phyloP scores from a whole-genome alignment of 257 asterid genomes.

The Solanum lignicaule region DNA sequence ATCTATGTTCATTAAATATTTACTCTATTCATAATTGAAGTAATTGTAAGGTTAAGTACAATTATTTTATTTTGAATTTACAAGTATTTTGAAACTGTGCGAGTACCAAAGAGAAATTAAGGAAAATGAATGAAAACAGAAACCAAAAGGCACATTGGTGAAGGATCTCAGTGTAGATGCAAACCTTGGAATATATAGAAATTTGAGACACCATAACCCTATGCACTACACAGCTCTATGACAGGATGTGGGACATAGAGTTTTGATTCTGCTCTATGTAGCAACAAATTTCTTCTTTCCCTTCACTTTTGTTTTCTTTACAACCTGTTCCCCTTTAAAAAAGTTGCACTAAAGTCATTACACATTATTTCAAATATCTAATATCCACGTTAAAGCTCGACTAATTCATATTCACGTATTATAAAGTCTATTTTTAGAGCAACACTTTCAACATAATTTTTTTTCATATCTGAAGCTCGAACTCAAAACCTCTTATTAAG shows the following conservation, averaged over 20 bases:
- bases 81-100: background rate
- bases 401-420: no score
- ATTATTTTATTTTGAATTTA: no score
- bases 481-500: background rate
- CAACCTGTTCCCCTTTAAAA: constrained; percentile 27
- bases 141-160: background rate
- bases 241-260: background rate
- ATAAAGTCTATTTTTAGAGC: no score
- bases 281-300: constrained; percentile 27
- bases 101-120: no score
- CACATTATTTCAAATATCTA: background rate
- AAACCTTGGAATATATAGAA: background rate
- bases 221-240: background rate
- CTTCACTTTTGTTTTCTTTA: constrained; percentile 29
- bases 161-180: background rate
- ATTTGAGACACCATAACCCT: background rate
- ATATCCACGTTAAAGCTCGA: accelerated
- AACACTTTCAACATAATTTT: accelerated
- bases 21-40: no score
- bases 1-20: no score
- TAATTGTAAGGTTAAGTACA: no score
- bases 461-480: no score
- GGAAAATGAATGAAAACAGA: background rate
- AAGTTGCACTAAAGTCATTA: constrained; percentile 22
- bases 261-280: background rate